Evolutionary conservation across 2,329 filamentous ascomycete species (phyloP).

Genomic region (Aphanoascus verrucosus): DNA sequence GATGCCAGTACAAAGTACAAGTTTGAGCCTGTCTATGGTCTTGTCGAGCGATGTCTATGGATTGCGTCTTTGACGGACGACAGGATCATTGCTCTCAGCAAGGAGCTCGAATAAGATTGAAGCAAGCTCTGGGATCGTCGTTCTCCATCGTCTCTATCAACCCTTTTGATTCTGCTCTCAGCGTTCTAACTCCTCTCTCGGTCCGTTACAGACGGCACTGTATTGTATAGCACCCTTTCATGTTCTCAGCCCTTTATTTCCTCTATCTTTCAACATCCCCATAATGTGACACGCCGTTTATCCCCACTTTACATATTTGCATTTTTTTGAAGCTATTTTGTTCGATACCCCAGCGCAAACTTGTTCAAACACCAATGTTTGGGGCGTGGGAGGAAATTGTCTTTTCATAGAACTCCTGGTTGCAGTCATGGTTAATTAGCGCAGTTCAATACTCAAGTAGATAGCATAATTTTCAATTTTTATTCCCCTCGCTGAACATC

Average conservation of each 20-base stretch:
- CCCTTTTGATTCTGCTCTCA: not conserved
- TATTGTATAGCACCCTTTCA: not conserved
- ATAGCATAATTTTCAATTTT: not conserved
- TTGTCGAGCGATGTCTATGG: constrained; percentile 55
- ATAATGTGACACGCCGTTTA: not conserved
- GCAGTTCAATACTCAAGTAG: not conserved
- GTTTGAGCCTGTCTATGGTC: constrained; percentile 47
- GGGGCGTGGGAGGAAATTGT: constrained; percentile 2
- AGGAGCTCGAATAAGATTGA: constrained; percentile 27
- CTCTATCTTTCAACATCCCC: not conserved
- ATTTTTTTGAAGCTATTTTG: constrained; percentile 4
- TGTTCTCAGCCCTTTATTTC: not conserved
- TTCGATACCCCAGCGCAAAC: constrained; percentile 7
- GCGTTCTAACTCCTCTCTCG: not conserved
- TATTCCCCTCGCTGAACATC: not conserved
- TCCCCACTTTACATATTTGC: not conserved
- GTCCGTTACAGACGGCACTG: not conserved
- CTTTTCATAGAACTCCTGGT: not conserved
- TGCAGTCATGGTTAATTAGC: not conserved
- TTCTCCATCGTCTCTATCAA: not conserved
- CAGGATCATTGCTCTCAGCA: constrained; percentile 43
- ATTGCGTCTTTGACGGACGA: constrained; percentile 50
- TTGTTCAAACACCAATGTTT: not conserved
- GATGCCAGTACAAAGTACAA: constrained; percentile 54
- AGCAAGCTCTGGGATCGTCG: no score